phyloP scores from a whole-genome alignment of 2,329 filamentous ascomycete genomes.

The Dothistroma pini region DNA sequence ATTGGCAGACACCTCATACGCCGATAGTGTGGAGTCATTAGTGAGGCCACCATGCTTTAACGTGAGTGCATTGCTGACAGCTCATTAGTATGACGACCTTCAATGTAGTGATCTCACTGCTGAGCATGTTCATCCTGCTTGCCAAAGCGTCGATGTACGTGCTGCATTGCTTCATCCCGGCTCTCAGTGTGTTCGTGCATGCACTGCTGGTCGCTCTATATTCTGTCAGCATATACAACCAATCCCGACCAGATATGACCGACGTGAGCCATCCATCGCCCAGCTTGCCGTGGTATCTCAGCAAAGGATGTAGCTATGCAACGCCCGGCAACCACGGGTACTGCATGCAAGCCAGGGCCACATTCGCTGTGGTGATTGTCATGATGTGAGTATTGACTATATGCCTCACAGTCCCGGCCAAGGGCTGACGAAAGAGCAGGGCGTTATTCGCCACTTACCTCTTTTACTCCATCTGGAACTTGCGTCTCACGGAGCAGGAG shows the following conservation, averaged over 20 bases:
- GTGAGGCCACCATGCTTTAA: constrained; percentile 51
- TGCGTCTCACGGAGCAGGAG: constrained; percentile 42
- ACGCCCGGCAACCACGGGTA: constrained; percentile 52
- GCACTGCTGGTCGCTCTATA: constrained; percentile 59
- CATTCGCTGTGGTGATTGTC: constrained; percentile 61
- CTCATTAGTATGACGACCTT: constrained; percentile 63
- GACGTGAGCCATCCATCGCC: constrained; percentile 60
- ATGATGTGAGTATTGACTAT: constrained; percentile 58
- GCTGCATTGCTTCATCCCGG: constrained; percentile 67
- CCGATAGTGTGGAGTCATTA: constrained; percentile 70
- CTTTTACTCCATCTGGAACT: constrained; percentile 55
- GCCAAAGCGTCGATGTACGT: constrained; percentile 66
- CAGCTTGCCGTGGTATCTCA: constrained; percentile 70
- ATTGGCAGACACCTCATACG: constrained; percentile 58
- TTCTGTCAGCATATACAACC: constrained; percentile 63
- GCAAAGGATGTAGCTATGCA: constrained; percentile 56
- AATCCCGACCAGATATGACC: constrained; percentile 68
- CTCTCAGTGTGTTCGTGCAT: constrained; percentile 60
- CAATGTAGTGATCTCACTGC: constrained; percentile 72
- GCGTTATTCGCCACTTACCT: constrained; percentile 59
- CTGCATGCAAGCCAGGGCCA: constrained; percentile 65
- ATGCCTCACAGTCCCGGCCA: neutral
- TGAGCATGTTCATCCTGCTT: constrained; percentile 72
- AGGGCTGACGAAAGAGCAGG: constrained; percentile 38
- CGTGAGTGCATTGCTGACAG: constrained; percentile 9